phyloP scores from a whole-genome alignment of 2,329 filamentous ascomycete species.

The Diaporthe vexans region DNA sequence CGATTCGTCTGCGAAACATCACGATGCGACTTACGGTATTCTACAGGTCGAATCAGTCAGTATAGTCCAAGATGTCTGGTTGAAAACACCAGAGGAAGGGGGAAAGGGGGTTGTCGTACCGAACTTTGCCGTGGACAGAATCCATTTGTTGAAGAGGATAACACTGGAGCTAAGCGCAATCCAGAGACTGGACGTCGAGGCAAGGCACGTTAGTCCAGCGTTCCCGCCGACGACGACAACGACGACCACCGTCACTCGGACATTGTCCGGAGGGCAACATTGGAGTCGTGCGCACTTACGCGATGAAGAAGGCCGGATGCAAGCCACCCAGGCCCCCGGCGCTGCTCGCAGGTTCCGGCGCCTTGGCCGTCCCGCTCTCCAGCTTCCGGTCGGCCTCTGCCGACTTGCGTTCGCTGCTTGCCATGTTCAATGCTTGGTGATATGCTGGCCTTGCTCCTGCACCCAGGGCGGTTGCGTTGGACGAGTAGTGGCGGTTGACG shows the following conservation, averaged over 20 bases:
- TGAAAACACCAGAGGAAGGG: background rate
- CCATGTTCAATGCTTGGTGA: conserved; percentile 27
- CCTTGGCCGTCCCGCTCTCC: conserved; percentile 38
- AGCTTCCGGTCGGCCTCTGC: conserved; percentile 42
- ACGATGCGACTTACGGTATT: conserved; percentile 35
- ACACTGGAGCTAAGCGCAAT: conserved; percentile 89
- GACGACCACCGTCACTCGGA: background rate
- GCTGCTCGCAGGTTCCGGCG: conserved; percentile 30
- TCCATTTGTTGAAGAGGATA: conserved; percentile 98
- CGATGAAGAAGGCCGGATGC: conserved; percentile 84
- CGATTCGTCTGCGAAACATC: background rate
- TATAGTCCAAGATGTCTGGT: background rate
- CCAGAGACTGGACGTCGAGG: conserved; percentile 74
- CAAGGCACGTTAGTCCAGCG: background rate
- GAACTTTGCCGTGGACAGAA: conserved; percentile 85
- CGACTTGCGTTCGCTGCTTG: conserved; percentile 41
- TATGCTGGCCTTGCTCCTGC: background rate
- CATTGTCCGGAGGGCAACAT: background rate
- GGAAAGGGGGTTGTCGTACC: conserved; percentile 62
- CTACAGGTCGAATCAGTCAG: conserved; percentile 27
- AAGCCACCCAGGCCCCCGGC: conserved; percentile 51
- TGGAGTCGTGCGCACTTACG: conserved; percentile 57
- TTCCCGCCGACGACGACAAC: background rate
- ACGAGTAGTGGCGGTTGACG: background rate
- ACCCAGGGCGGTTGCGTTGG: background rate